Evolutionary conservation across 192 early-diverging fungal species (phyloP), one percentile per base, ranked within the genome.

Genomic region (Spinellus fusiger): DNA sequence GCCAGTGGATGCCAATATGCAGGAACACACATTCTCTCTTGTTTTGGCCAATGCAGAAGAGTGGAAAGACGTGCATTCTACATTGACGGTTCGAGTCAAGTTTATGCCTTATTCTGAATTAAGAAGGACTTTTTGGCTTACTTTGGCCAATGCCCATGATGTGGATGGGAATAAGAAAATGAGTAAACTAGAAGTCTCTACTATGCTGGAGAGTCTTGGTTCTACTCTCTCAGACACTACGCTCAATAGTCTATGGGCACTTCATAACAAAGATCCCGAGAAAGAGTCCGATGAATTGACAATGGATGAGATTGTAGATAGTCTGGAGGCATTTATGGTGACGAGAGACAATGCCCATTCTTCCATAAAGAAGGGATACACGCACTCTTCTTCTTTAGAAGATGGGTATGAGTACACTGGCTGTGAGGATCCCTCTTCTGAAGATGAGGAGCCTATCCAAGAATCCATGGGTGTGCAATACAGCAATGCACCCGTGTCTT

Each of bases 181-280:
- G 51, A 85, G 81, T 59, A 64, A 70, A 22, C 60, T 86, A 3
- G 79, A 83, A 40, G 65, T 93, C 13, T 77, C 79, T 50, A 79
- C 88, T 20, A 83, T 93, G 82, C 75, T 93, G 7, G 87, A 88
- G 54, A 74, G 74, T 37, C 64, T 93, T 5, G 86, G 86, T 12
- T 86, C 82, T 26, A 88, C 80, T 1, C 70, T 90, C 18, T 79
- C 82, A 0, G 80, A 84, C 31, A 71, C 82, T 38, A 85, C 87
- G 0, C 75, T 93, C 0, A 75, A 84, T 37, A 46, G 63, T 4
- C 82, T 89, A 66, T 84, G 77, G 72, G 56, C 51, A 4, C 71
- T 73, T 0, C 69, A 71, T 56, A 54, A 66, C 20, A 78, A 80
- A 37, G 56, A 78, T 44, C 61, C 65, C 10, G 40, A 44, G 3